Conservation (phyloP, 2,329 filamentous ascomycete species). For the Nothomitra cinnamomea region DNA sequence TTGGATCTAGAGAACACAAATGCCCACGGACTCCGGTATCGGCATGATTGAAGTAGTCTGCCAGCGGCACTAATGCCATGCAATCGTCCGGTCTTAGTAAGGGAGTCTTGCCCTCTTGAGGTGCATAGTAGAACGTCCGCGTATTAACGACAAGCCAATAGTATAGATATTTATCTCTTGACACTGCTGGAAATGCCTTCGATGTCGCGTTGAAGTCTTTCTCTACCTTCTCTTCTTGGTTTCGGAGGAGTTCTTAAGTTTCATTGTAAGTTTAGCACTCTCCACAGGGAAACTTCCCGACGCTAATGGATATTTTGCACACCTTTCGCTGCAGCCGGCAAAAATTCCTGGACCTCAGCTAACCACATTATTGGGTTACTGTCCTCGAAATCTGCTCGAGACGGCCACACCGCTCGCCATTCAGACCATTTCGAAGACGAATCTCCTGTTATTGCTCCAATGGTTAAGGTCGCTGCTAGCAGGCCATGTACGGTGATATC, state of each 20-base stretch:
- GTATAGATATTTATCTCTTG: constrained; percentile 31
- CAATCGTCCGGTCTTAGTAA: constrained; percentile 32
- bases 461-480: constrained; percentile 49
- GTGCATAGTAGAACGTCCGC: constrained; percentile 42
- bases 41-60: constrained; percentile 52
- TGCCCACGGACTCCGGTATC: constrained; percentile 19
- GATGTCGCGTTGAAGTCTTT: constrained; percentile 32
- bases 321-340: constrained; percentile 17
- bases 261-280: constrained; percentile 26
- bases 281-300: neutral
- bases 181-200: constrained; percentile 25
- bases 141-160: constrained; percentile 46
- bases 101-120: constrained; percentile 23
- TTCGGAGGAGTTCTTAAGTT: constrained; percentile 27
- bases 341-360: constrained; percentile 20
- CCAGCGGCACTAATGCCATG: constrained; percentile 53
- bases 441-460: constrained; percentile 25
- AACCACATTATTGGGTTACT: constrained; percentile 42
- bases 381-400: constrained; percentile 37
- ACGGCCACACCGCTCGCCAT: constrained; percentile 56
- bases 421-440: constrained; percentile 28
- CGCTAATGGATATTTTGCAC: constrained; percentile 15
- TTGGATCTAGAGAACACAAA: neutral
- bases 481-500: constrained; percentile 51
- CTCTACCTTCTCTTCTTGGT: constrained; percentile 36